Evolutionary conservation across 2,329 filamentous ascomycete species (phyloP).

Genomic region (Ascocoryne sarcoides): DNA sequence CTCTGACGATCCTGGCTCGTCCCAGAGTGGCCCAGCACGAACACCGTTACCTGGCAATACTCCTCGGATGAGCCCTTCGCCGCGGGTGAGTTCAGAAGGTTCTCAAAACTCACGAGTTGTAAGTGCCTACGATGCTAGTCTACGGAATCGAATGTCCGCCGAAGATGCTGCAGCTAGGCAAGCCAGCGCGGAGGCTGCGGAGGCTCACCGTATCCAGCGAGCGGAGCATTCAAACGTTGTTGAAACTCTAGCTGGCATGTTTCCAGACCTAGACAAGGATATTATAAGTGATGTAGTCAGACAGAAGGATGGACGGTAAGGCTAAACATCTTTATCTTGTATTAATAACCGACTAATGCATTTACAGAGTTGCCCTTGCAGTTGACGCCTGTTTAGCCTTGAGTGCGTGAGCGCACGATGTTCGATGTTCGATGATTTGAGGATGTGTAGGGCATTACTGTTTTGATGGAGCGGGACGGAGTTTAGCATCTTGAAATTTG

Average conservation of each 20-base stretch:
- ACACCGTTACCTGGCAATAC: constrained; percentile 39
- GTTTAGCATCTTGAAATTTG: constrained; percentile 13
- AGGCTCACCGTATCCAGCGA: constrained; percentile 73
- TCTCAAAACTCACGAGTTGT: constrained; percentile 17
- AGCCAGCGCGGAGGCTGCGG: constrained; percentile 80
- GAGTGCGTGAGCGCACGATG: constrained; percentile 17
- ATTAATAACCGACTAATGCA: constrained; percentile 17
- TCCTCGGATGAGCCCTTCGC: constrained; percentile 24
- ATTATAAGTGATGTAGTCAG: constrained; percentile 95
- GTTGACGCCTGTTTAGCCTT: constrained; percentile 78
- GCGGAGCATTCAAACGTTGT: constrained; percentile 87
- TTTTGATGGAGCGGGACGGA: neutral
- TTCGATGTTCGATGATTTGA: neutral
- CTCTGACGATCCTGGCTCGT: constrained; percentile 50
- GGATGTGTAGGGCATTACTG: neutral
- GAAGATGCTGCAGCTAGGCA: constrained; percentile 86
- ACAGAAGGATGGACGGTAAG: constrained; percentile 87
- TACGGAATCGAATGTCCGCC: constrained; percentile 44
- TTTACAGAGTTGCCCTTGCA: constrained; percentile 64
- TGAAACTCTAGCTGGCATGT: constrained; percentile 92
- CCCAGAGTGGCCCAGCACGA: constrained; percentile 30
- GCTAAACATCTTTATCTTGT: constrained; percentile 20
- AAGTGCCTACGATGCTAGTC: constrained; percentile 11
- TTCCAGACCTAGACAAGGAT: constrained; percentile 87
- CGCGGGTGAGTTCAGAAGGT: constrained; percentile 21